phyloP scores from a whole-genome alignment of 805 yeast genomes.

The Candida quercuum region DNA sequence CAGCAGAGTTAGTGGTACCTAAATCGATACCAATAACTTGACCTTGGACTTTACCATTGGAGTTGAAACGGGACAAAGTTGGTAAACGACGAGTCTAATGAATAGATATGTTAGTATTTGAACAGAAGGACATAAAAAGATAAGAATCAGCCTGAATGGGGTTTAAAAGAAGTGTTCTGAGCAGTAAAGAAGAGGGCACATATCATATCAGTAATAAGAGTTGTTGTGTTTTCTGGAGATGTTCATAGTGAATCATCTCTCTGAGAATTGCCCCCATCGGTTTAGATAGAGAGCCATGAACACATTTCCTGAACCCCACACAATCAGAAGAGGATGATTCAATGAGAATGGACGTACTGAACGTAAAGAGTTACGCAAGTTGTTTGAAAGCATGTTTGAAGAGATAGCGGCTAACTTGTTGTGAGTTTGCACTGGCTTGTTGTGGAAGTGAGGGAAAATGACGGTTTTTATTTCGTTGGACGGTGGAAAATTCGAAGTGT shows the following conservation, averaged over 20 bases:
- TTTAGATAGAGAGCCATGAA: too few species aligned
- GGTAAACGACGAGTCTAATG: conserved; percentile 22
- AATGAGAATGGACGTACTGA: conserved; percentile 14
- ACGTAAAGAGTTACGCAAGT: conserved; percentile 23
- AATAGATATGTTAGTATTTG: conserved; percentile 11
- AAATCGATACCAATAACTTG: conserved; percentile 74
- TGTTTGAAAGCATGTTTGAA: conserved; percentile 23
- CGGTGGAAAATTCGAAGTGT: conserved; percentile 4
- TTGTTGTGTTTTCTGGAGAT: too few species aligned
- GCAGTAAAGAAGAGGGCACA: not conserved
- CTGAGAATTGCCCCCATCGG: too few species aligned
- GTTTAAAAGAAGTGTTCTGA: too few species aligned
- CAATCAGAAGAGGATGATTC: too few species aligned
- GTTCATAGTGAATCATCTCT: not conserved
- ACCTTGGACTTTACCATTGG: conserved; percentile 40
- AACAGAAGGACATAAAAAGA: not conserved
- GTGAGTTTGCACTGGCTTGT: too few species aligned
- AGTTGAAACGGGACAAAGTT: conserved; percentile 38
- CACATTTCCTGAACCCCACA: too few species aligned
- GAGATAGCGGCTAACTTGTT: not conserved
- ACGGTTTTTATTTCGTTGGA: not conserved
- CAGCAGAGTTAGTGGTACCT: conserved; percentile 90
- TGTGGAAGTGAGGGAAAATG: not conserved
- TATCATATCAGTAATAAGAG: too few species aligned
- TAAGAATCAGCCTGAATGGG: too few species aligned